These are phyloP conservation scores for Westerdykella ornata DNA, from an alignment of 2,329 filamentous ascomycete genomes.

Conservation along the genomic window DNA sequence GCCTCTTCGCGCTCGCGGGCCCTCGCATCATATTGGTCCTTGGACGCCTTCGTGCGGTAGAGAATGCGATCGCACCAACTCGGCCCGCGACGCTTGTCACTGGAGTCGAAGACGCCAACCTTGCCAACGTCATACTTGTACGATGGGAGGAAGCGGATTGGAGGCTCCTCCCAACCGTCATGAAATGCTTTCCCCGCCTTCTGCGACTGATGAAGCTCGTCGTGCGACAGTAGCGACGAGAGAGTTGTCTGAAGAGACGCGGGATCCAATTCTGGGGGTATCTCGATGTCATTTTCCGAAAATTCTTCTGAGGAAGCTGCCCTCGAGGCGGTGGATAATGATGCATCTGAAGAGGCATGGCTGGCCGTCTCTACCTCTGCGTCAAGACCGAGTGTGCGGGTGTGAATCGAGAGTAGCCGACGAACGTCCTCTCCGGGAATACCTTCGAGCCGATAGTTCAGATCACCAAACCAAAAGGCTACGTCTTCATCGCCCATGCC, in stretches of 20 bases:
- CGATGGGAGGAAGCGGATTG: constrained; percentile 81
- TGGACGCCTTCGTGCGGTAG: constrained; percentile 69
- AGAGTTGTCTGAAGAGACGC: constrained; percentile 83
- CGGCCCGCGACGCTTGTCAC: constrained; percentile 84
- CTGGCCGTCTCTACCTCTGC: constrained; percentile 3
- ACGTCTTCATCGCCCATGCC: constrained; percentile 86
- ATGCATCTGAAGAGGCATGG: constrained; percentile 5
- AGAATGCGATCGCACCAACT: constrained; percentile 97
- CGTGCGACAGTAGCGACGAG: constrained; percentile 78
- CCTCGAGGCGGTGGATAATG: background rate
- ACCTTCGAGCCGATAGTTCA: constrained; percentile 88
- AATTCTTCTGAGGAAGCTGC: constrained; percentile 2
- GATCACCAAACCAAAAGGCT: constrained; percentile 90
- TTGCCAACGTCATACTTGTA: constrained; percentile 99
- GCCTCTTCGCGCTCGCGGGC: constrained; percentile 59
- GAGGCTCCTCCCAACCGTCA: constrained; percentile 86
- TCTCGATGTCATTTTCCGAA: constrained; percentile 27
- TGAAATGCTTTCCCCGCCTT: constrained; percentile 72
- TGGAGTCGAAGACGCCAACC: constrained; percentile 85
- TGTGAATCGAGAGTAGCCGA: constrained; percentile 73
- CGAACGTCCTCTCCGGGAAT: constrained; percentile 88
- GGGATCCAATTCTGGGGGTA: constrained; percentile 59
- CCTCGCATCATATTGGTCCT: constrained; percentile 57
- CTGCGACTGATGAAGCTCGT: constrained; percentile 74
- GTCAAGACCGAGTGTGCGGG: constrained; percentile 40